Base-by-base conservation (phyloP, 192 early-diverging fungal species). In the Coemansia sp. region DNA sequence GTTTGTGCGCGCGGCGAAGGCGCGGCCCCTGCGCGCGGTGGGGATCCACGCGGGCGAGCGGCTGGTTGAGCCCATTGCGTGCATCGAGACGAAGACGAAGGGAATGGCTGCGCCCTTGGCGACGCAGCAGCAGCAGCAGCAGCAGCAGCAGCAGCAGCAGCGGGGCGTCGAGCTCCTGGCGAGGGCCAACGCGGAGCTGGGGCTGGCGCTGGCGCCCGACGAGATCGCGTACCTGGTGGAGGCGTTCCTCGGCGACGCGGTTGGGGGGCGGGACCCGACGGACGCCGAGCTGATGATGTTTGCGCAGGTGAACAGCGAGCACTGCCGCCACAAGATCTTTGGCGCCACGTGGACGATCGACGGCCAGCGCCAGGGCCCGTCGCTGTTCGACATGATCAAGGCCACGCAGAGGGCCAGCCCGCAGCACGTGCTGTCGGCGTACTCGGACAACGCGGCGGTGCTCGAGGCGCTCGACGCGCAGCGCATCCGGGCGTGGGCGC, bases 321-420 rank as follows among this genome's bases (percentile, higher is more conserved):
- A 99, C 84, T 99, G 98, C 83, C 87, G 98, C 14, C 98, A 99
- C 91, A 99, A 99, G 86, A 98, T 99, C 71, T 99, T 99, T 87
- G 83, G 91, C 62, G 98, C 96, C n/a, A 82, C 89, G 42, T 99
- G 98, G 98, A 95, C 91, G 9, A 94, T 99, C 58, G 96, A 99
- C 74, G 92, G 93, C 16, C 69, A 87, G 58, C 83, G 88, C 21
- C 85, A 88, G 76, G 84, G 85, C 43, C 71, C 86, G 34, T 98
- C 96, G 16, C 87, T 99, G 45, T 99, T 99, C 79, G 90, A 88
- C 61, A 95, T 95, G 96, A 98, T 99, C 80, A 84, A 86, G 62
- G 94, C 96, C 69, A 99, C 98, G 8, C 94, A 95, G 75, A 86
- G 90, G 62, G 74, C 85, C 16, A 69, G 92, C 63, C 94, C 95